phyloP scores from a whole-genome alignment of 2,329 filamentous ascomycete genomes.

The Neonectria punicea region DNA sequence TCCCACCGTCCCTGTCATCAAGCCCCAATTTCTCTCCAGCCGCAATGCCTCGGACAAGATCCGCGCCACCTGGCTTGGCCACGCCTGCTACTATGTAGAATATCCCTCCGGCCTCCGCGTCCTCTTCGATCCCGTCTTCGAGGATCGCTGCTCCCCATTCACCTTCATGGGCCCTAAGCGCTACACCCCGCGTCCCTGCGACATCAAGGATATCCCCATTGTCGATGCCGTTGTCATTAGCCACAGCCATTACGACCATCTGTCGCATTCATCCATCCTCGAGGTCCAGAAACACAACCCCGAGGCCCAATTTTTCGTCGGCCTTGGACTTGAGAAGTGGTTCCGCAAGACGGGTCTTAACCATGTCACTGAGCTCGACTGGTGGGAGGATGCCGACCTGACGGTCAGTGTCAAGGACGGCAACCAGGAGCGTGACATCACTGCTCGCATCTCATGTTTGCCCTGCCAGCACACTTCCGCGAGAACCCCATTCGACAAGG shows the following conservation, averaged over 20 bases:
- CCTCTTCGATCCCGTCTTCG: slow-evolving; percentile 94
- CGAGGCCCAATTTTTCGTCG: slow-evolving; percentile 87
- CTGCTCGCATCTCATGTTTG: slow-evolving; percentile 78
- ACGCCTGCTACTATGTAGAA: slow-evolving; percentile 93
- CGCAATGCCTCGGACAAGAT: slow-evolving; percentile 68
- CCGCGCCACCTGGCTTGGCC: slow-evolving; percentile 92
- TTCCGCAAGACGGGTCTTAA: slow-evolving; percentile 76
- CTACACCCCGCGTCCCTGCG: slow-evolving; percentile 81
- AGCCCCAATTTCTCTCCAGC: slow-evolving; percentile 72
- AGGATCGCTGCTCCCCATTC: slow-evolving; percentile 84
- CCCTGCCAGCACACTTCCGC: slow-evolving; percentile 87
- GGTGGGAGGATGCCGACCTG: slow-evolving; percentile 90
- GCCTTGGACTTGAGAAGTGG: slow-evolving; percentile 85
- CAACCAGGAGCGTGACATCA: slow-evolving; percentile 59
- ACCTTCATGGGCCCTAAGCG: slow-evolving; percentile 77
- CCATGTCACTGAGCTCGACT: slow-evolving; percentile 90
- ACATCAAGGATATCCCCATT: slow-evolving; percentile 79
- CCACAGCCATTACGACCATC: slow-evolving; percentile 93
- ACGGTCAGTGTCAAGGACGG: slow-evolving; percentile 58
- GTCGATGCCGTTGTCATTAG: slow-evolving; percentile 84
- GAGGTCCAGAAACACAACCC: slow-evolving; percentile 78
- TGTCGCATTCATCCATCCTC: slow-evolving; percentile 79
- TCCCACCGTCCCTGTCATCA: slow-evolving; percentile 73
- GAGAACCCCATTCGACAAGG: slow-evolving; percentile 74
- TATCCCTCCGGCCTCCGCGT: slow-evolving; percentile 88